Conservation (phyloP, 2,329 filamentous ascomycete species). For the Beauveria medogensis region DNA sequence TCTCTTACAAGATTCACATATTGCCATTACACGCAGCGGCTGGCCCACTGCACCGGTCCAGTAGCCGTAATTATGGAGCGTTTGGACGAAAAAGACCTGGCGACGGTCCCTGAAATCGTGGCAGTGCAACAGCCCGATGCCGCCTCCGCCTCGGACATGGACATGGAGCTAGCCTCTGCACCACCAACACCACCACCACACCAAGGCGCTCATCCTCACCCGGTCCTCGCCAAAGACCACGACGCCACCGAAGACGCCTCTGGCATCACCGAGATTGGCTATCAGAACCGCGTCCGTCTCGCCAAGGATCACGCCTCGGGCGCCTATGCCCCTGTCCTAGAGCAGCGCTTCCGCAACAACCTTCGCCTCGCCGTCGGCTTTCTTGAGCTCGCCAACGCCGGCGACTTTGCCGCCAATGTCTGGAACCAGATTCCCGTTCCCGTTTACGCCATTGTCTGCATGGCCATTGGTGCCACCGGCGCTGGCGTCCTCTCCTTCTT, state of each 20-base stretch:
- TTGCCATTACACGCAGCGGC: background rate
- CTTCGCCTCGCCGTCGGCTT: slow-evolving; percentile 33
- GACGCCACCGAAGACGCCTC: background rate
- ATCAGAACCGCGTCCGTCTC: slow-evolving; percentile 3
- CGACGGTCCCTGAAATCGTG: slow-evolving; percentile 9
- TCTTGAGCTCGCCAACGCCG: slow-evolving; percentile 47
- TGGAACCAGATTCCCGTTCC: slow-evolving; percentile 47
- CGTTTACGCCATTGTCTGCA: slow-evolving; percentile 37
- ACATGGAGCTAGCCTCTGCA: background rate
- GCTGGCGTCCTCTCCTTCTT: slow-evolving; percentile 38
- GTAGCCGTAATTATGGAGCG: slow-evolving; percentile 8
- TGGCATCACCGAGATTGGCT: background rate
- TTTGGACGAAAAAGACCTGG: slow-evolving; percentile 1
- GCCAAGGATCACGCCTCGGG: slow-evolving; percentile 2
- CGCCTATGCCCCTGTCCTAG: slow-evolving; percentile 1
- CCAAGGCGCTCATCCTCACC: background rate
- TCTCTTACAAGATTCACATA: background rate
- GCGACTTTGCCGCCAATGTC: slow-evolving; percentile 50
- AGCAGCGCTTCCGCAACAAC: slow-evolving; percentile 21
- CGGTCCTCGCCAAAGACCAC: background rate
- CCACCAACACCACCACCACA: background rate
- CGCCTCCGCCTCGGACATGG: background rate
- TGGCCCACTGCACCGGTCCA: slow-evolving; percentile 3
- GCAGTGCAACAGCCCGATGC: slow-evolving; percentile 9
- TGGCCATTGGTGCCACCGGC: slow-evolving; percentile 42